A percentile compares a stretch with the other conserved stretches of the same genome.
These are phyloP conservation scores for Gamarada debralockiae DNA, from an alignment of 495 filamentous ascomycete genomes.

Conservation along the genomic window DNA sequence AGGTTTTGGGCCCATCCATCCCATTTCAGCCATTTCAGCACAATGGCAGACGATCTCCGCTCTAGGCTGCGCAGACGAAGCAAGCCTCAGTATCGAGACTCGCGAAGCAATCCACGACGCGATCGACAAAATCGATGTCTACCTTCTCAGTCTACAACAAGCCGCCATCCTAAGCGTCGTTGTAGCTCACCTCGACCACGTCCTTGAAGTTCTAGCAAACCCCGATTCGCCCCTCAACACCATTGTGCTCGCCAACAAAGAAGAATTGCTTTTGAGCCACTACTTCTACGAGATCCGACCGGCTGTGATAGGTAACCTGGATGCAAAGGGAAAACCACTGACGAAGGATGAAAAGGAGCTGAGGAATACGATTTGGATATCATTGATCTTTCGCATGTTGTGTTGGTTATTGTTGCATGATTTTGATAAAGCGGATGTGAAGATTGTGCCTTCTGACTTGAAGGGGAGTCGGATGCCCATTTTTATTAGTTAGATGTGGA, in stretches of 20 bases:
- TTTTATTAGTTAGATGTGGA: slow-evolving; percentile 27
- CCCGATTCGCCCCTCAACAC: slow-evolving; percentile 21
- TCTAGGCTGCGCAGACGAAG: slow-evolving; percentile 16
- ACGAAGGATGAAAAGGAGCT: slow-evolving; percentile 9
- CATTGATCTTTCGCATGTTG: slow-evolving; percentile 46
- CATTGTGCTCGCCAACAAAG: slow-evolving; percentile 34
- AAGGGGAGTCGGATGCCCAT: slow-evolving; percentile 45
- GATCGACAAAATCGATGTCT: slow-evolving; percentile 28
- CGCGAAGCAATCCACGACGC: slow-evolving; percentile 35
- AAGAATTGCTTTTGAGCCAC: slow-evolving; percentile 36
- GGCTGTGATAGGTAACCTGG: slow-evolving; percentile 25
- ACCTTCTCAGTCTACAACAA: slow-evolving; percentile 22
- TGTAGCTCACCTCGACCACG: slow-evolving; percentile 20
- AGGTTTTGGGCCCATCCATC: neutral
- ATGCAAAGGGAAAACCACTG: neutral
- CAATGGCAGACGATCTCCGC: slow-evolving; percentile 12
- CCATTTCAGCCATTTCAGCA: slow-evolving; percentile 7
- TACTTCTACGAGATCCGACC: slow-evolving; percentile 37
- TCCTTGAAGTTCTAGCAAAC: slow-evolving; percentile 18
- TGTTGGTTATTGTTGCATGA: slow-evolving; percentile 49
- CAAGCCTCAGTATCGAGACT: slow-evolving; percentile 20
- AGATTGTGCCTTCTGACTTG: slow-evolving; percentile 42
- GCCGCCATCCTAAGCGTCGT: slow-evolving; percentile 17
- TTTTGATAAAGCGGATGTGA: slow-evolving; percentile 43
- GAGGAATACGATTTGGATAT: slow-evolving; percentile 38